Conservation (phyloP, 768 basidiomycete genomes). For the Russula compacta region DNA sequence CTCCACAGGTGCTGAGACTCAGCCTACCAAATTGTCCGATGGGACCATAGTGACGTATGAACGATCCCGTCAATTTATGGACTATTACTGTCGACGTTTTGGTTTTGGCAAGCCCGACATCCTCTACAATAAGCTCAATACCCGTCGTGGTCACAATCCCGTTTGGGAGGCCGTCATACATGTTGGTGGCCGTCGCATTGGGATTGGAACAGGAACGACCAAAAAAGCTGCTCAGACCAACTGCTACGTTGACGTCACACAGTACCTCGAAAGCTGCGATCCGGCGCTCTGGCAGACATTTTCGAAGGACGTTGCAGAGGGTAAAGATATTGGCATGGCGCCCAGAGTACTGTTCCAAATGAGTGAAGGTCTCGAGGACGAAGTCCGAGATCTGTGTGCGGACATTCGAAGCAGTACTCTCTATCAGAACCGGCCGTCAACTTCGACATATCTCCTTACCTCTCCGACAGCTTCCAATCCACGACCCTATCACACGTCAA, state of each 20-base stretch:
- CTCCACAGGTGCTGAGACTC: neutral
- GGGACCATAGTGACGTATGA: constrained; percentile 57
- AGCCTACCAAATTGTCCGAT: constrained; percentile 37
- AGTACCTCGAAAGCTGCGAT: constrained; percentile 83
- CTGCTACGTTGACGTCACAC: constrained; percentile 81
- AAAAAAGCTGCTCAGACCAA: constrained; percentile 67
- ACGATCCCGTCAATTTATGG: constrained; percentile 82
- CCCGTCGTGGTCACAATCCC: constrained; percentile 20
- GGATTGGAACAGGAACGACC: constrained; percentile 55
- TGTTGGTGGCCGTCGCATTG: constrained; percentile 73
- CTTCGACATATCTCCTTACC: neutral
- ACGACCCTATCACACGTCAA: constrained; percentile 23
- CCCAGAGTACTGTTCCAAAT: constrained; percentile 61
- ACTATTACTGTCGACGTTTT: constrained; percentile 83
- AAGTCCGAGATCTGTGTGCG: constrained; percentile 58
- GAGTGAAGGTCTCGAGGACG: constrained; percentile 52
- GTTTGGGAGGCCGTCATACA: constrained; percentile 68
- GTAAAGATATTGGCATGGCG: constrained; percentile 62
- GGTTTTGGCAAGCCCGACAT: constrained; percentile 67
- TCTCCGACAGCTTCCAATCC: constrained; percentile 8
- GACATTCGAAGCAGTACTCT: constrained; percentile 57
- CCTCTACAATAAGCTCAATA: constrained; percentile 35
- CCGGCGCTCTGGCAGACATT: constrained; percentile 70
- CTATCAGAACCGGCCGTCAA: constrained; percentile 52
- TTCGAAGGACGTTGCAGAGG: constrained; percentile 47